Evolutionary conservation across 768 basidiomycete species (phyloP).

Genomic region (Termitomyces sp.): DNA sequence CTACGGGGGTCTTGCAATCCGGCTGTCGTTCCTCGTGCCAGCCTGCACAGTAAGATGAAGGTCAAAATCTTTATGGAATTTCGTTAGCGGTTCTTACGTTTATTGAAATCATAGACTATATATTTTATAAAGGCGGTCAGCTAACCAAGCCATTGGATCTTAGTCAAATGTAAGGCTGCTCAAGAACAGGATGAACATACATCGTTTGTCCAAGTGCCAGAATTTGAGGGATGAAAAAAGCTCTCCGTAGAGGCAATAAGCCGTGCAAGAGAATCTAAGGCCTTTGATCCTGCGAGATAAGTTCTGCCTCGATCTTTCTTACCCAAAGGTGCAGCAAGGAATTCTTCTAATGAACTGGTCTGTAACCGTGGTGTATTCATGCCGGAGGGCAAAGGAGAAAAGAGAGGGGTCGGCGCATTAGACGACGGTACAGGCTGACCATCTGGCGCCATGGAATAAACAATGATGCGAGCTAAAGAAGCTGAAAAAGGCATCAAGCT

Average conservation of each 20-base stretch:
- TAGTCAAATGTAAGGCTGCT: background rate
- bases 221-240: slow-evolving; percentile 89
- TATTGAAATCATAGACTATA: slow-evolving; percentile 80
- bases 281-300: slow-evolving; percentile 79
- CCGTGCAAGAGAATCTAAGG: slow-evolving; percentile 79
- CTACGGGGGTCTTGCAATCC: slow-evolving; percentile 75
- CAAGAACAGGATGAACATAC: slow-evolving; percentile 30
- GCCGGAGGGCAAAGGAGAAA: slow-evolving; percentile 65
- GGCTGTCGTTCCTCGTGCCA: slow-evolving; percentile 75
- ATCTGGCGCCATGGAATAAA: slow-evolving; percentile 82
- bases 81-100: slow-evolving; percentile 36
- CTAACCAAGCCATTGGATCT: slow-evolving; percentile 24
- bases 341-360: slow-evolving; percentile 43
- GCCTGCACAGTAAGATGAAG: slow-evolving; percentile 29
- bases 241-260: slow-evolving; percentile 83
- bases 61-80: background rate
- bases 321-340: slow-evolving; percentile 53
- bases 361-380: slow-evolving; percentile 50
- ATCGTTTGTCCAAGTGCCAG: slow-evolving; percentile 76
- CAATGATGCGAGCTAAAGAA: slow-evolving; percentile 78
- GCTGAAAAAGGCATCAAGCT: slow-evolving; percentile 29
- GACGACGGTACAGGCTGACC: slow-evolving; percentile 52
- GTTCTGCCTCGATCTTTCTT: slow-evolving; percentile 42
- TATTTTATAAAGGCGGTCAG: slow-evolving; percentile 83
- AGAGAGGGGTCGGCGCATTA: slow-evolving; percentile 62